A percentile compares a stretch with the other conserved stretches of the same genome.
Conservation (phyloP, 1,284 basidiomycete genomes). For the Mycena sp. region DNA sequence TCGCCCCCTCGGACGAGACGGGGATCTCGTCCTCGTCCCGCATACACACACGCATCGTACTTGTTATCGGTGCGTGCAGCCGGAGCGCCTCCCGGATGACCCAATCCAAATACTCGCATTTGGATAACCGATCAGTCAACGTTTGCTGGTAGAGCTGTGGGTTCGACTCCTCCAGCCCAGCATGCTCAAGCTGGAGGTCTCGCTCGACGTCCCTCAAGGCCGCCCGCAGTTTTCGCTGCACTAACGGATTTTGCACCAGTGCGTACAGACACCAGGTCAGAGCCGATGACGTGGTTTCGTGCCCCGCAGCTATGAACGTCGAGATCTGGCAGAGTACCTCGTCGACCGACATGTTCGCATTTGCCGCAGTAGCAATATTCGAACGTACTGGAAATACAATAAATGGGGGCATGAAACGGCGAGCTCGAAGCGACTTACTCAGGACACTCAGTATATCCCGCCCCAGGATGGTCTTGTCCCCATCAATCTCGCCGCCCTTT, state of each 20-base stretch:
- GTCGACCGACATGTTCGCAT: conserved; percentile 68
- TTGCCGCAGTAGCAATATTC: conserved; percentile 60
- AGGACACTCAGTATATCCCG: conserved; percentile 66
- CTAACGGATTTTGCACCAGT: conserved; percentile 62
- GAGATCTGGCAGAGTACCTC: conserved; percentile 84
- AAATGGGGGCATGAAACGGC: conserved; percentile 14
- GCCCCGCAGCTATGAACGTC: conserved; percentile 79
- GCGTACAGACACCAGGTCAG: conserved; percentile 81
- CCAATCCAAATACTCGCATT: conserved; percentile 53
- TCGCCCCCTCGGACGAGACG: conserved; percentile 44
- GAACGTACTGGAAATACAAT: conserved; percentile 60
- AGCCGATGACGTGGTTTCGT: conserved; percentile 72
- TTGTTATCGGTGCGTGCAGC: conserved; percentile 72
- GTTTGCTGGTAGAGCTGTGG: conserved; percentile 37
- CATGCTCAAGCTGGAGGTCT: conserved; percentile 33
- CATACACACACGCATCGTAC: conserved; percentile 69
- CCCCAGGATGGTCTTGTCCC: conserved; percentile 39
- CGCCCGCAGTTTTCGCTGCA: conserved; percentile 68
- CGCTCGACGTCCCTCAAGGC: conserved; percentile 54
- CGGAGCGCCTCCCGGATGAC: conserved; percentile 75
- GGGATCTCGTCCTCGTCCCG: conserved; percentile 71
- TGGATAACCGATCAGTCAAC: conserved; percentile 43
- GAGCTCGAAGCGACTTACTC: conserved; percentile 50
- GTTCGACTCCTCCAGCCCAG: conserved; percentile 32
- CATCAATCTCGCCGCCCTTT: conserved; percentile 29